Percentiles rank a stretch among this genome's conserved stretches.
phyloP scores from a whole-genome alignment of 1,284 basidiomycete species.

The Agroathelia rolfsii region DNA sequence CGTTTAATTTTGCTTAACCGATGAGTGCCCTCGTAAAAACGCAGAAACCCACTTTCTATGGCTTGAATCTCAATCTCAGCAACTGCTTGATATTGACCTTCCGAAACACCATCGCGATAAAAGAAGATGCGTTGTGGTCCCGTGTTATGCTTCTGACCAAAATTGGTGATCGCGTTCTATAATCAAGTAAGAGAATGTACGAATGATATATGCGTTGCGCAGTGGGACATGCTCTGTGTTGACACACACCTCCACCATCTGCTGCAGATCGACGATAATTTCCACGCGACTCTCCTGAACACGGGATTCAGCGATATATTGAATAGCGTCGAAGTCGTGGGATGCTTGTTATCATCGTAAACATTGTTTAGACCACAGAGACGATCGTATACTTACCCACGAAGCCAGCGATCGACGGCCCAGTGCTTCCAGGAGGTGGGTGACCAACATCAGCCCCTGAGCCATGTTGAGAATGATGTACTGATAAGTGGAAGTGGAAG shows the following conservation, averaged over 20 bases:
- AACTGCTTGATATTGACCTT: slow-evolving; percentile 27
- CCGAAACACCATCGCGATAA: slow-evolving; percentile 31
- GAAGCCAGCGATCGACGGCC: slow-evolving; percentile 26
- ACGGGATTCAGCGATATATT: slow-evolving; percentile 10
- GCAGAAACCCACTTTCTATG: slow-evolving; percentile 18
- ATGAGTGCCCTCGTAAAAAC: no score
- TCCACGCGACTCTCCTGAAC: no score
- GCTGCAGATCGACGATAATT: no score
- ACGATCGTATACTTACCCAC: slow-evolving; percentile 26
- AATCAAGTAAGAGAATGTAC: slow-evolving; percentile 11
- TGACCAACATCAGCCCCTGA: slow-evolving; percentile 34
- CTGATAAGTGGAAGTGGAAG: slow-evolving; percentile 1
- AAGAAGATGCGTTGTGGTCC: slow-evolving; percentile 19
- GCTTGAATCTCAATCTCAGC: slow-evolving; percentile 17
- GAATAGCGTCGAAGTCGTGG: slow-evolving; percentile 8
- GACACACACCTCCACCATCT: slow-evolving; percentile 10
- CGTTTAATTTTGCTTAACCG: no score
- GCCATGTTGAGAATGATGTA: no score
- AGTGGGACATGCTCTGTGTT: slow-evolving; percentile 3
- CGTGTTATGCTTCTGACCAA: slow-evolving; percentile 4
- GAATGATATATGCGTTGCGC: no score
- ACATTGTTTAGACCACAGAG: slow-evolving; percentile 14
- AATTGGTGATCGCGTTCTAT: slow-evolving; percentile 7
- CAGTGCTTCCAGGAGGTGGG: slow-evolving; percentile 22
- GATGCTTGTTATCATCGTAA: slow-evolving; percentile 8